Base-by-base conservation (phyloP, 495 filamentous ascomycete genomes). In the Hyphodiscus hymeniophilus region DNA sequence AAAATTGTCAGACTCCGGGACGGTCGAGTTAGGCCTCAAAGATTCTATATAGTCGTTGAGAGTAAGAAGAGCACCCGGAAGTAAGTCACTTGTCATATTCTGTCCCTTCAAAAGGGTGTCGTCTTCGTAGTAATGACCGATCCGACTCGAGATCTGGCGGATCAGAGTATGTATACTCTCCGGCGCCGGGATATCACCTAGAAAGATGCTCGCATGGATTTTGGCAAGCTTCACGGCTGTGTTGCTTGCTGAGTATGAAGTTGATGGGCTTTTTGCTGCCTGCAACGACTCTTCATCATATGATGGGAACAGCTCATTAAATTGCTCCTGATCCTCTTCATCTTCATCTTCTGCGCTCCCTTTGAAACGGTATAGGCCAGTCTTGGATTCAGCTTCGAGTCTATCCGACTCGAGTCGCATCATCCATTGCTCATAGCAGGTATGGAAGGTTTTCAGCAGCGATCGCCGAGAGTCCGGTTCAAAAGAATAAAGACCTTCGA, bases 381-480 rank as follows among this genome's bases (percentile, higher is more conserved):
- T 75, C 53, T 84, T 86, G 17, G 75, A 70, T 10, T 85, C 78
- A 47, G 80, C 79, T 45, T 82, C 73, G 57, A 81, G 77, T 58
- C 85, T 81, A 51, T 94, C 89, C 22, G 80, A 70, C 28, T 76
- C 72, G 12, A 94, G 74, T 57, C 82, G 78, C 30, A 71, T 66
- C 56, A 79, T 85, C 90, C 90, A 99, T 20, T 86, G 66, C 36
- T 74, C 63, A 58, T 91, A 92, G 63, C 91, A 79, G 7, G 66
- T 64, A 32, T 84, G 72, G 36, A 91, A 78, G n/a, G 80, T 67
- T 47, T 72, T 65, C 22, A 75, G 63, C 1, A 75, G 52, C 2
- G 57, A 55, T 20, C 66, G 53, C 10, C 71, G 59, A 6, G 61
- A 32, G 21, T 48, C 31, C 1, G 38, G 28, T 5, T 66, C 59